A percentile compares a stretch with the other conserved stretches of the same genome.
Evolutionary conservation across 2,329 filamentous ascomycete genomes (phyloP).

Genomic region (Drechslerella coelobrocha): DNA sequence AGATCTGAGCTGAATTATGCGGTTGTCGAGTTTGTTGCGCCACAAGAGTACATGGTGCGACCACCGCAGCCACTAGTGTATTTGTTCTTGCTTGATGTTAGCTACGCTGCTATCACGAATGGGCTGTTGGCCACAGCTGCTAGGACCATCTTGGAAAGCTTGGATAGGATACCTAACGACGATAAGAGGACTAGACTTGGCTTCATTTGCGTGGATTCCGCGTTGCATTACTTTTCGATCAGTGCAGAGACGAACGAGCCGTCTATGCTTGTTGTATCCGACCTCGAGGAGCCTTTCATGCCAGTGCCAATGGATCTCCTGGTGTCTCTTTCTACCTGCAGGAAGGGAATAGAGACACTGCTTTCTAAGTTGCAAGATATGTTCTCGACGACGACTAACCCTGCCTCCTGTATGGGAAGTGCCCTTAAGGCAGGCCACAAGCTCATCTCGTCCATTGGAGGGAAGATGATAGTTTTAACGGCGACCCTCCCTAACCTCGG

Average conservation of each 20-base stretch:
- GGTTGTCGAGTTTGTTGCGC: constrained; percentile 97
- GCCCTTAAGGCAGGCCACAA: constrained; percentile 93
- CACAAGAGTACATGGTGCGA: constrained; percentile 99
- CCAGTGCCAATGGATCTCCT: constrained; percentile 91
- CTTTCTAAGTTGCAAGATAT: constrained; percentile 89
- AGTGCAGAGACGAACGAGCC: constrained; percentile 87
- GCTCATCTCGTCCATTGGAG: constrained; percentile 89
- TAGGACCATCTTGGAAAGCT: constrained; percentile 89
- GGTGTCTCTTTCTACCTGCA: constrained; percentile 85
- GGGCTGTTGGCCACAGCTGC: constrained; percentile 91
- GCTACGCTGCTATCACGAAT: constrained; percentile 85
- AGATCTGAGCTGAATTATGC: constrained; percentile 90
- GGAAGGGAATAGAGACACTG: constrained; percentile 89
- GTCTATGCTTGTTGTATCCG: constrained; percentile 90
- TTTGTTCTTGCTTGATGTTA: constrained; percentile 93
- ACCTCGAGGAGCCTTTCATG: constrained; percentile 94
- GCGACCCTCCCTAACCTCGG: constrained; percentile 90
- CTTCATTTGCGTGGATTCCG: constrained; percentile 93
- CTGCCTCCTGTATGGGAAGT: constrained; percentile 90
- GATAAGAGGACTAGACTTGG: constrained; percentile 90
- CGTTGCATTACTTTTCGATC: constrained; percentile 94
- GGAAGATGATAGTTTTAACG: constrained; percentile 90
- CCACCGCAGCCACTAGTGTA: constrained; percentile 95
- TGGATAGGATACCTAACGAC: constrained; percentile 97
- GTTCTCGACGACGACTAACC: constrained; percentile 94